These are phyloP conservation scores for Penicillium taxi DNA, from an alignment of 495 filamentous ascomycete genomes.

Conservation along the genomic window DNA sequence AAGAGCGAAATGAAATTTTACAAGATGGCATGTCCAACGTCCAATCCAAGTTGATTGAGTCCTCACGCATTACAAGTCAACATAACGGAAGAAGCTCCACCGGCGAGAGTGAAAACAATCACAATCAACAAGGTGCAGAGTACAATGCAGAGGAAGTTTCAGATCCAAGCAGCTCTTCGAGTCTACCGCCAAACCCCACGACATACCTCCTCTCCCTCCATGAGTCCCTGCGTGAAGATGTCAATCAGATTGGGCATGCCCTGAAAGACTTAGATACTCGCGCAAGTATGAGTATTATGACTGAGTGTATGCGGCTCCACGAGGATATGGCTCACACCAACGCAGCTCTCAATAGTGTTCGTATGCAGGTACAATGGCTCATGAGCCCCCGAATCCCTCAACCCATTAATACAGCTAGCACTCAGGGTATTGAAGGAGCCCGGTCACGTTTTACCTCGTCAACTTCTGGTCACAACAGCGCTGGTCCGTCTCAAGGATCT, in stretches of 20 bases:
- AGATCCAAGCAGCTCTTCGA: conserved; percentile 17
- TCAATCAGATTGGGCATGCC: conserved; percentile 49
- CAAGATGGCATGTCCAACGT: conserved; percentile 48
- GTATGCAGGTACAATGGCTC: conserved; percentile 65
- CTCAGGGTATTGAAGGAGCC: conserved; percentile 10
- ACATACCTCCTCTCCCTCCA: conserved; percentile 60
- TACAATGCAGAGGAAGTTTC: conserved; percentile 13
- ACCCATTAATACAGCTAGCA: conserved; percentile 13
- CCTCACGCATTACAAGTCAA: conserved; percentile 14
- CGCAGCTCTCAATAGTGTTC: conserved; percentile 53
- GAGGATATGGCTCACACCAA: conserved; percentile 62
- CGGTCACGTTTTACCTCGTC: conserved; percentile 15
- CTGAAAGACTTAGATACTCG: conserved; percentile 56
- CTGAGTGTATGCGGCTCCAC: conserved; percentile 56
- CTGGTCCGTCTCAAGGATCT: conserved; percentile 18
- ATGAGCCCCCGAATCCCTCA: conserved; percentile 53
- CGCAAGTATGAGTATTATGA: conserved; percentile 60
- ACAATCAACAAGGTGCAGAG: conserved; percentile 1
- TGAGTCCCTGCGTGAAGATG: conserved; percentile 59
- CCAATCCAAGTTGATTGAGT: conserved; percentile 33
- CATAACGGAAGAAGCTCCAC: conserved; percentile 2
- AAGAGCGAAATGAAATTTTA: conserved; percentile 51
- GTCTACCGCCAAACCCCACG: conserved; percentile 31
- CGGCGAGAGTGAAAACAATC: conserved; percentile 1
- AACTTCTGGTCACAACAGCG: conserved; percentile 21